Conservation (phyloP, 257 asterid genomes). For the Hygrophila difformis region DNA sequence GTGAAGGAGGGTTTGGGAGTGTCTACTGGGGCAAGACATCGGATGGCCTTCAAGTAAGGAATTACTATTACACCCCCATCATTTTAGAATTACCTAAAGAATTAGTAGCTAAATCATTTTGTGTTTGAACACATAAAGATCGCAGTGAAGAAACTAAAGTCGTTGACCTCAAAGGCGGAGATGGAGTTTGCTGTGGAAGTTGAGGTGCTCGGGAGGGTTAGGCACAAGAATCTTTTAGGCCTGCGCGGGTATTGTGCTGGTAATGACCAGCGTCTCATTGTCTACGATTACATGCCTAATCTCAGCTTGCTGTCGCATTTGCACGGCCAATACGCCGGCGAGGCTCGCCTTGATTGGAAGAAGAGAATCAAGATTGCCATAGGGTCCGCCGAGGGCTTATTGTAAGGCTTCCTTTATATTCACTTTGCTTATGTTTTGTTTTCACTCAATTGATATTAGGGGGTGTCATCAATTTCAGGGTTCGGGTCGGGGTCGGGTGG, state of each 20-base stretch:
- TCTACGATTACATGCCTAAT: conserved; percentile 85
- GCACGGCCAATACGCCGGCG: conserved; percentile 62
- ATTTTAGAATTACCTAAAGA: not conserved
- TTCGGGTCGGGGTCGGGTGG: too few relatives aligned
- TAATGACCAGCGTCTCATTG: conserved; percentile 65
- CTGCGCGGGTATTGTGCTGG: conserved; percentile 75
- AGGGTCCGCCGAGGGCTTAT: conserved; percentile 68
- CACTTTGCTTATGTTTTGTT: too few relatives aligned
- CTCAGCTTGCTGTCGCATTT: conserved; percentile 73
- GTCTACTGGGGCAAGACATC: conserved; percentile 86
- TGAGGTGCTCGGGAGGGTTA: conserved; percentile 76
- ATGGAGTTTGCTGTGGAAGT: conserved; percentile 91
- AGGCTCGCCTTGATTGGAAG: conserved; percentile 62
- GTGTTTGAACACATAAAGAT: conserved; percentile 24
- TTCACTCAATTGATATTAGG: too few relatives aligned
- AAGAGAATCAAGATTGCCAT: conserved; percentile 58
- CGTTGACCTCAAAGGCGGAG: conserved; percentile 80
- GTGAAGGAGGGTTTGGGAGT: conserved; percentile 90
- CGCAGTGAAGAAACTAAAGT: conserved; percentile 76
- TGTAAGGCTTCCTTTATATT: conserved; percentile 29
- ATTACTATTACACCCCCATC: too few relatives aligned
- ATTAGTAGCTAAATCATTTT: not conserved
- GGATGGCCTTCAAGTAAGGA: conserved; percentile 76
- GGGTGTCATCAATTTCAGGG: too few relatives aligned
- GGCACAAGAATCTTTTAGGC: conserved; percentile 75